A percentile compares a stretch with the other conserved stretches of the same genome.
Evolutionary conservation across 2,329 filamentous ascomycete species (phyloP).

Genomic region (Epichloe elymi): DNA sequence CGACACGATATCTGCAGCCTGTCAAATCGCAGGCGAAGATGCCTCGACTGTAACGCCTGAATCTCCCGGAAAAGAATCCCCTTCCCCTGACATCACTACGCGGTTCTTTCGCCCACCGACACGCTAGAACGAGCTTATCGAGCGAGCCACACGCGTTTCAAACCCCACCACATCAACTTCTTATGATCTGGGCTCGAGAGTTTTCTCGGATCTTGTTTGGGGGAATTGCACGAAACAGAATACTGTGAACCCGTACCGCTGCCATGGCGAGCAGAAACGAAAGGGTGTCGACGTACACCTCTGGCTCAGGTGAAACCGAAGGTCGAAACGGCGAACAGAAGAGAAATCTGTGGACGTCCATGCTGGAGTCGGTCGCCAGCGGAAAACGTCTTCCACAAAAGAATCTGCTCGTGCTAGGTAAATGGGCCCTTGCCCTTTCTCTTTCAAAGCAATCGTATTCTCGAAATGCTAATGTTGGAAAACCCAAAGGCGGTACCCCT

Average conservation of each 20-base stretch:
- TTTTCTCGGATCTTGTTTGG: neutral
- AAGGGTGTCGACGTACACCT: constrained; percentile 46
- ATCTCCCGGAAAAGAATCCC: neutral
- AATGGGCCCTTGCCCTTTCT: neutral
- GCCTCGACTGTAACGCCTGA: neutral
- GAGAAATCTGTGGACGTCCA: constrained; percentile 87
- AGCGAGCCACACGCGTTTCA: neutral
- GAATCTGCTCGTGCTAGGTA: constrained; percentile 76
- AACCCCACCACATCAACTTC: neutral
- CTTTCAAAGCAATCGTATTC: neutral
- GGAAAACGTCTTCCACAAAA: constrained; percentile 85
- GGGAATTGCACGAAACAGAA: neutral
- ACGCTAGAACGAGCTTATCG: constrained; percentile 1
- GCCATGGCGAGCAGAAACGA: constrained; percentile 40
- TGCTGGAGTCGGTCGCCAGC: constrained; percentile 82
- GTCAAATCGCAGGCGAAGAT: neutral
- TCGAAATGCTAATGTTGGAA: constrained; percentile 4
- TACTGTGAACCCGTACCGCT: neutral
- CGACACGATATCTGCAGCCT: neutral
- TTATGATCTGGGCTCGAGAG: neutral
- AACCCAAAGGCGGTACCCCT: constrained; percentile 54
- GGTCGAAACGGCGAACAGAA: constrained; percentile 56
- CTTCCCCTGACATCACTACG: constrained; percentile 1
- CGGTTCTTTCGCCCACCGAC: constrained; percentile 6
- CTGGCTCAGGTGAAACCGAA: constrained; percentile 40